Evolutionary conservation across 805 yeast species (phyloP).

Genomic region (Pichia nakasei): DNA sequence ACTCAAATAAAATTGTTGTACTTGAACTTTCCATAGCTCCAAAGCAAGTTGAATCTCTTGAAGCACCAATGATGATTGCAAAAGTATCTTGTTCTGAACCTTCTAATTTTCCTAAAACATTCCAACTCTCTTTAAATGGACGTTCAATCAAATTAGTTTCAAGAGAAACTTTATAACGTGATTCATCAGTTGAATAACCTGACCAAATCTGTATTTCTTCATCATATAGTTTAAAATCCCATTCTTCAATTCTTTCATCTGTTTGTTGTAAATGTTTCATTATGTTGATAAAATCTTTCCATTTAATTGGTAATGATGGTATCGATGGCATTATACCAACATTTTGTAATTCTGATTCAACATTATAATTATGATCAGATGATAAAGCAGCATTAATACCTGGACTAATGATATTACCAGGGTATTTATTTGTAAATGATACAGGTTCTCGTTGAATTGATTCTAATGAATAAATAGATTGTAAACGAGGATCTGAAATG

Average conservation of each 20-base stretch:
- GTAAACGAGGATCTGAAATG: slow-evolving; percentile 36
- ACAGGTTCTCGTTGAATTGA: slow-evolving; percentile 49
- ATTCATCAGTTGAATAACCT: slow-evolving; percentile 31
- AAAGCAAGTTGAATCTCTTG: slow-evolving; percentile 57
- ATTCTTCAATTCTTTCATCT: slow-evolving; percentile 31
- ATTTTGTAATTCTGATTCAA: slow-evolving; percentile 33
- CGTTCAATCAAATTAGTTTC: slow-evolving; percentile 35
- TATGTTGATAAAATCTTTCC: slow-evolving; percentile 51
- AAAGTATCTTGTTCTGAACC: slow-evolving; percentile 75
- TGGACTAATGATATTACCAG: slow-evolving; percentile 78
- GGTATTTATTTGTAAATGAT: slow-evolving; percentile 44
- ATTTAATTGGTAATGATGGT: slow-evolving; percentile 71
- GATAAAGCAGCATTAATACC: slow-evolving; percentile 44
- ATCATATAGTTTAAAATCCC: slow-evolving; percentile 26
- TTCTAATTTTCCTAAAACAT: slow-evolving; percentile 64
- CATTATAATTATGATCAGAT: slow-evolving; percentile 30
- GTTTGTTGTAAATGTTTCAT: slow-evolving; percentile 29
- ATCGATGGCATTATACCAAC: slow-evolving; percentile 55
- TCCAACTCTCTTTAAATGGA: slow-evolving; percentile 62
- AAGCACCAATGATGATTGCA: slow-evolving; percentile 73
- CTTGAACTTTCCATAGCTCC: slow-evolving; percentile 80
- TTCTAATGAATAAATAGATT: slow-evolving; percentile 28
- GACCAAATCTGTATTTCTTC: slow-evolving; percentile 34
- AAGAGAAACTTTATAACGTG: slow-evolving; percentile 16
- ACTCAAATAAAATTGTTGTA: slow-evolving; percentile 59